phyloP scores from a whole-genome alignment of 2,329 filamentous ascomycete species.

The Ophiocordyceps camponoti-floridani region DNA sequence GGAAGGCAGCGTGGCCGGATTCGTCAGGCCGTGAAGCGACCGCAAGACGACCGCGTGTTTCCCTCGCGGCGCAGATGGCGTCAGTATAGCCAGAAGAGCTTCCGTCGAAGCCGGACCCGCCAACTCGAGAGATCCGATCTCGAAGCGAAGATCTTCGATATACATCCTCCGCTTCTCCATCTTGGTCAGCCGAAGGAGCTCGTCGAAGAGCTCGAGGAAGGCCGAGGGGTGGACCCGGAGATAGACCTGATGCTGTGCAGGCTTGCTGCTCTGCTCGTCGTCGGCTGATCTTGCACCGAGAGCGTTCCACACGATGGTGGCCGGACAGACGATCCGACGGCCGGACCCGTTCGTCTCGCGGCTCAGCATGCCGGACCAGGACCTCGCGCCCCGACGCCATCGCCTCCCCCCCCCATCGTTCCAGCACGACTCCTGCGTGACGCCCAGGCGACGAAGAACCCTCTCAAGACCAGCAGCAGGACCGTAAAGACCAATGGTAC shows the following conservation, averaged over 20 bases:
- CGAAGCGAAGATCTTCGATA: conserved; percentile 52
- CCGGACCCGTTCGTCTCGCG: conserved; percentile 32
- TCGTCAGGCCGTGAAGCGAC: conserved; percentile 40
- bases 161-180: conserved; percentile 42
- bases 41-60: conserved; percentile 30
- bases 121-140: conserved; percentile 42
- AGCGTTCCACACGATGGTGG: conserved; percentile 60
- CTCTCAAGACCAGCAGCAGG: conserved; percentile 41
- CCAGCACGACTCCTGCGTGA: conserved; percentile 43
- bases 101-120: conserved; percentile 61
- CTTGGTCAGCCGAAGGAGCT: conserved; percentile 38
- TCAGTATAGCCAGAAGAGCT: conserved; percentile 51
- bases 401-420: conserved; percentile 44
- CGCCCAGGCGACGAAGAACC: conserved; percentile 47
- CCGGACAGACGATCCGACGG: conserved; percentile 51
- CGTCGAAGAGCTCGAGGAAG: conserved; percentile 50
- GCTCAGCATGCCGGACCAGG: conserved; percentile 31
- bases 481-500: conserved; percentile 66
- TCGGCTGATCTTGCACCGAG: conserved; percentile 11
- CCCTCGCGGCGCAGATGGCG: conserved; percentile 22
- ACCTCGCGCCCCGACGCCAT: conserved; percentile 43
- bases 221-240: conserved; percentile 70
- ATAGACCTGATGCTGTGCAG: conserved; percentile 30
- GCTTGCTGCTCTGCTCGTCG: conserved; percentile 9
- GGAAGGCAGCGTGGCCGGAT: conserved; percentile 49